Conservation (phyloP, 192 early-diverging fungal species). For the Chytriomyces sp. region DNA sequence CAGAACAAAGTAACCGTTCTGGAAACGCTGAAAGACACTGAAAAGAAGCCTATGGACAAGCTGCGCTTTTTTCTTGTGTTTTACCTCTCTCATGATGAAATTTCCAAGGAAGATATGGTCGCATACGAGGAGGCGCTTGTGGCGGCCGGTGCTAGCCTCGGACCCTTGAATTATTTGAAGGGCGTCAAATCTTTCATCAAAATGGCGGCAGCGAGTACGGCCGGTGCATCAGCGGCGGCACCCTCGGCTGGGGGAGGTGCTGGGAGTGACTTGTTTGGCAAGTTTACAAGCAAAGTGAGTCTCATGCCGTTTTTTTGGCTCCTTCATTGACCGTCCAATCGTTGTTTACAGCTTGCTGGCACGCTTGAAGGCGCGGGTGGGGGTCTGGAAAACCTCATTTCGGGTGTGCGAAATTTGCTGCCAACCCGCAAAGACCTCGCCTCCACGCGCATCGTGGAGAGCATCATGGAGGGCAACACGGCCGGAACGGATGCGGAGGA, state of each 20-base stretch:
- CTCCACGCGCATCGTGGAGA: constrained; percentile 80
- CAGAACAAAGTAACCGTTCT: constrained; percentile 76
- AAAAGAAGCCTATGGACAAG: constrained; percentile 84
- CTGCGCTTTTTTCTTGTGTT: constrained; percentile 87
- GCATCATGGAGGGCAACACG: constrained; percentile 74
- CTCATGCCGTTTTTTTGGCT: constrained; percentile 12
- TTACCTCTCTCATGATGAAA: constrained; percentile 71
- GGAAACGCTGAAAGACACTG: constrained; percentile 81
- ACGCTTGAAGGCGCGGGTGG: constrained; percentile 49
- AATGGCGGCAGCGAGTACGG: constrained; percentile 43
- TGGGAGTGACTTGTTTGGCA: constrained; percentile 51
- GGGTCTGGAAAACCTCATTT: constrained; percentile 57
- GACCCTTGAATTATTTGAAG: constrained; percentile 81
- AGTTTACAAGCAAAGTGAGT: constrained; percentile 50
- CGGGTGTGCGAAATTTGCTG: constrained; percentile 93
- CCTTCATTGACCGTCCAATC: neutral
- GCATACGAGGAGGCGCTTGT: constrained; percentile 80
- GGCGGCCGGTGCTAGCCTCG: constrained; percentile 74
- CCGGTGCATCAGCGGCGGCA: neutral
- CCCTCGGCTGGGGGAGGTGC: neutral
- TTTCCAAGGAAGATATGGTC: constrained; percentile 80
- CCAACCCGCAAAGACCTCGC: constrained; percentile 89
- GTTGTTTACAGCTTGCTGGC: constrained; percentile 39
- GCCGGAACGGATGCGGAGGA: constrained; percentile 67
- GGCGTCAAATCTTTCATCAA: constrained; percentile 48